A percentile compares a stretch with the other conserved stretches of the same genome.
phyloP scores from a whole-genome alignment of 2,329 filamentous ascomycete species.

The Trichoderma aggressivum region DNA sequence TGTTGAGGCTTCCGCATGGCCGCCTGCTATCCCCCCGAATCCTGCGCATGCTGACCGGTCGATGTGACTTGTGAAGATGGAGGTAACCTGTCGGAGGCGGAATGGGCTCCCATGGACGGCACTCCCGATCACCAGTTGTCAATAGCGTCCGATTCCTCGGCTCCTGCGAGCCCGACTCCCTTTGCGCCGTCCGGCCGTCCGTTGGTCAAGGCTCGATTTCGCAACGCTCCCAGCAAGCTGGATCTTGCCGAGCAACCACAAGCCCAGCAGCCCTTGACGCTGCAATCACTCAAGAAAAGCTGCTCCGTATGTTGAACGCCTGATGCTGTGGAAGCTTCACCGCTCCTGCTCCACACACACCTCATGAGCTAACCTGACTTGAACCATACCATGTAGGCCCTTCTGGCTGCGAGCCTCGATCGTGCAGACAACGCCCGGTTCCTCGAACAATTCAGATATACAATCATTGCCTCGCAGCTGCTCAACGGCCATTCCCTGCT shows the following conservation, averaged over 20 bases:
- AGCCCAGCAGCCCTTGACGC: slow-evolving; percentile 28
- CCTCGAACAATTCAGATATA: slow-evolving; percentile 89
- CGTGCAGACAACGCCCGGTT: slow-evolving; percentile 79
- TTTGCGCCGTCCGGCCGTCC: slow-evolving; percentile 58
- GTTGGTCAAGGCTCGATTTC: slow-evolving; percentile 52
- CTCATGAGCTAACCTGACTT: background rate
- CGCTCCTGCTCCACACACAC: background rate
- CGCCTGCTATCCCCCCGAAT: background rate
- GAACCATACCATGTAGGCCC: slow-evolving; percentile 47
- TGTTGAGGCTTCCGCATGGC: background rate
- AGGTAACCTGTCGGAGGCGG: slow-evolving; percentile 43
- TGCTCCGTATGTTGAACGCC: slow-evolving; percentile 46
- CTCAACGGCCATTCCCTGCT: slow-evolving; percentile 65
- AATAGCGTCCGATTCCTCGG: slow-evolving; percentile 37
- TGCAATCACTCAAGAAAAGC: slow-evolving; percentile 46
- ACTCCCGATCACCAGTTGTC: slow-evolving; percentile 31
- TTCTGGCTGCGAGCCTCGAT: slow-evolving; percentile 68
- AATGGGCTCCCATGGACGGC: slow-evolving; percentile 45
- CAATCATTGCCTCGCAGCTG: slow-evolving; percentile 86
- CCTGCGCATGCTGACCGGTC: slow-evolving; percentile 12
- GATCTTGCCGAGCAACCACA: background rate
- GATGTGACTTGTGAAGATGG: slow-evolving; percentile 38
- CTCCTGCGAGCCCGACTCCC: slow-evolving; percentile 45
- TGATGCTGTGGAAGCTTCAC: background rate
- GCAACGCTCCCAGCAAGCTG: slow-evolving; percentile 36